phyloP scores from a whole-genome alignment of 2,329 filamentous ascomycete species.

The Knoxdaviesia proteae region DNA sequence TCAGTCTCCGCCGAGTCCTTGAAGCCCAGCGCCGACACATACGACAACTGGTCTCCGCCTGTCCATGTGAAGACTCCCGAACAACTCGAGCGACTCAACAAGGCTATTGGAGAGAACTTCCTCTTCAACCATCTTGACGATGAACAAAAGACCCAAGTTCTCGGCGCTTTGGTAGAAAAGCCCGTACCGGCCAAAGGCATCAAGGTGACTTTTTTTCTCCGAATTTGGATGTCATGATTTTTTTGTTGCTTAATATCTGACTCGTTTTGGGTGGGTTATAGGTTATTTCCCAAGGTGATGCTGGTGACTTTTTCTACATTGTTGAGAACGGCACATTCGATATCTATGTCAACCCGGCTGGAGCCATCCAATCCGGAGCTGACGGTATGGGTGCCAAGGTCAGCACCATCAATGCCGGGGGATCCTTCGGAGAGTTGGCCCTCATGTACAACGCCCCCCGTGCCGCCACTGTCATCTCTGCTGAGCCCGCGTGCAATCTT shows the following conservation, averaged over 20 bases:
- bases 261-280: slow-evolving; percentile 16
- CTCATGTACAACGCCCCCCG: slow-evolving; percentile 98
- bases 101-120: slow-evolving; percentile 74
- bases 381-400: slow-evolving; percentile 74
- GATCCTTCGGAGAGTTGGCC: slow-evolving; percentile 89
- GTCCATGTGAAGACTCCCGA: slow-evolving; percentile 65
- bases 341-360: slow-evolving; percentile 66
- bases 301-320: slow-evolving; percentile 94
- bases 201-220: slow-evolving; percentile 24
- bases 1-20: slow-evolving; percentile 94
- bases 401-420: slow-evolving; percentile 61
- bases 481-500: slow-evolving; percentile 56
- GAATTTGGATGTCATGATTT: neutral
- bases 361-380: slow-evolving; percentile 56
- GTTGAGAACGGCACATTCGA: slow-evolving; percentile 84
- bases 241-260: neutral
- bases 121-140: slow-evolving; percentile 84
- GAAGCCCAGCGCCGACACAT: slow-evolving; percentile 64
- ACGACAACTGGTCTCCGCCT: slow-evolving; percentile 81
- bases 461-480: slow-evolving; percentile 78
- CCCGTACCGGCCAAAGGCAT: slow-evolving; percentile 79
- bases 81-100: slow-evolving; percentile 59
- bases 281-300: slow-evolving; percentile 88
- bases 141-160: slow-evolving; percentile 69
- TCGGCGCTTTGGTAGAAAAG: slow-evolving; percentile 85